phyloP scores from a whole-genome alignment of 345 rosid species.

The Populus euphratica region DNA sequence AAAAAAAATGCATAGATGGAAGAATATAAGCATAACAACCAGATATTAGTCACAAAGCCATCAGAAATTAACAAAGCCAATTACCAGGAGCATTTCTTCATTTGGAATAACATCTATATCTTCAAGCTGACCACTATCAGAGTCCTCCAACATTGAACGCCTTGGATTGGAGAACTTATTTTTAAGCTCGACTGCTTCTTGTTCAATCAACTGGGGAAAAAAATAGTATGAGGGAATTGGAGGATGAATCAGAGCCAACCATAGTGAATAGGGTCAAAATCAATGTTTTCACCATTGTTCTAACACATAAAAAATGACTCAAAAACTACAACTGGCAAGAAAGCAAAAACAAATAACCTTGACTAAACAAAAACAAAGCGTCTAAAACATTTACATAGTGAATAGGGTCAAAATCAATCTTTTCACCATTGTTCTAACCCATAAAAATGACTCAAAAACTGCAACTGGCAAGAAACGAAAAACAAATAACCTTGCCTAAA shows the following conservation, averaged over 20 bases:
- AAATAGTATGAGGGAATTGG: neutral
- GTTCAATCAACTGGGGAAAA: constrained; percentile 58
- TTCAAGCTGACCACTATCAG: constrained; percentile 78
- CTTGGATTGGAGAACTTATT: constrained; percentile 69
- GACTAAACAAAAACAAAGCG: neutral
- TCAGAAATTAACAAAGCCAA: constrained; percentile 4
- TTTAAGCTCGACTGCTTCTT: constrained; percentile 83
- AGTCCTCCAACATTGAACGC: constrained; percentile 73
- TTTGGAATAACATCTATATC: constrained; percentile 93
- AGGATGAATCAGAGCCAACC: neutral
- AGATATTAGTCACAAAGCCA: neutral
- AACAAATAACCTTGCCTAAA: neutral
- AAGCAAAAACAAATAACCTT: neutral
- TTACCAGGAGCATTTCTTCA: constrained; percentile 88
- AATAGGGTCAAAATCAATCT: no score
- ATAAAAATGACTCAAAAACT: no score
- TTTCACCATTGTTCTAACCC: no score
- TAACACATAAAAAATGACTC: no score
- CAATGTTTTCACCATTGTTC: no score
- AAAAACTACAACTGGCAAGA: no score
- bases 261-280: no score
- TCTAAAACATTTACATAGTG: no score
- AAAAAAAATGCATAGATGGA: neutral
- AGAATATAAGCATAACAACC: neutral
- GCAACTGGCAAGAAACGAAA: no score